These are phyloP conservation scores for Aristolochia contorta DNA, from an alignment of 164 flowering plant species.

Conservation along the genomic window DNA sequence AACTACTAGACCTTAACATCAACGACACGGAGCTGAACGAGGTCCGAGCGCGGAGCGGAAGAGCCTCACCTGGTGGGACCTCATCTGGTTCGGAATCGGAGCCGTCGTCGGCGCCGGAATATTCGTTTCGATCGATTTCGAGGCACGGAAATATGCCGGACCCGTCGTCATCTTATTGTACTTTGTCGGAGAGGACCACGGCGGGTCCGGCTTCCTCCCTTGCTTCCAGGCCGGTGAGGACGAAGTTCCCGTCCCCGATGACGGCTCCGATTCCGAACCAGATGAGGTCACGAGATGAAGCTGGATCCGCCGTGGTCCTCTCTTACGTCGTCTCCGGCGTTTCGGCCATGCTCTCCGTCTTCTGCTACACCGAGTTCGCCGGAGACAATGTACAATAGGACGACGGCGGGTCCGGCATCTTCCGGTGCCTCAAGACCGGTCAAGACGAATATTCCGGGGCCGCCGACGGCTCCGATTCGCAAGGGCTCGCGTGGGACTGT, in stretches of 20 bases:
- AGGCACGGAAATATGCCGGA: constrained; percentile 26
- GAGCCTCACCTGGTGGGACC: constrained; percentile 48
- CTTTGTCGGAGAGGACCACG: constrained; percentile 4
- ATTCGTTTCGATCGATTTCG: constrained; percentile 46
- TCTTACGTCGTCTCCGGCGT: constrained; percentile 43
- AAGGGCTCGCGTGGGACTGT: too few relatives aligned
- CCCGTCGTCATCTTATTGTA: constrained; percentile 51
- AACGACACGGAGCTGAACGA: constrained; percentile 29
- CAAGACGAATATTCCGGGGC: too few relatives aligned
- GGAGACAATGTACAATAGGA: constrained; percentile 3
- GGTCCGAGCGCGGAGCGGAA: constrained; percentile 31
- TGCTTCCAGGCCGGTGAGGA: too few relatives aligned
- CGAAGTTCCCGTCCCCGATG: too few relatives aligned
- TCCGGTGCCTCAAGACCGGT: too few relatives aligned
- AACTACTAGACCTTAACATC: too few relatives aligned
- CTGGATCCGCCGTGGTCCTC: constrained; percentile 52
- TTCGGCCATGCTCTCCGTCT: constrained; percentile 49
- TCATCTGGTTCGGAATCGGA: constrained; percentile 56
- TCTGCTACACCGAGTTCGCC: constrained; percentile 61
- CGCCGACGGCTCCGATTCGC: too few relatives aligned
- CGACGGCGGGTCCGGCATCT: background rate
- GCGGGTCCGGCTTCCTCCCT: constrained; percentile 36
- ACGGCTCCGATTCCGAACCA: too few relatives aligned
- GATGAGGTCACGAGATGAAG: constrained; percentile 34
- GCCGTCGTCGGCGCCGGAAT: constrained; percentile 54